Evolutionary conservation across 1,284 basidiomycete species (phyloP).

Genomic region (Farysia itapuensis): DNA sequence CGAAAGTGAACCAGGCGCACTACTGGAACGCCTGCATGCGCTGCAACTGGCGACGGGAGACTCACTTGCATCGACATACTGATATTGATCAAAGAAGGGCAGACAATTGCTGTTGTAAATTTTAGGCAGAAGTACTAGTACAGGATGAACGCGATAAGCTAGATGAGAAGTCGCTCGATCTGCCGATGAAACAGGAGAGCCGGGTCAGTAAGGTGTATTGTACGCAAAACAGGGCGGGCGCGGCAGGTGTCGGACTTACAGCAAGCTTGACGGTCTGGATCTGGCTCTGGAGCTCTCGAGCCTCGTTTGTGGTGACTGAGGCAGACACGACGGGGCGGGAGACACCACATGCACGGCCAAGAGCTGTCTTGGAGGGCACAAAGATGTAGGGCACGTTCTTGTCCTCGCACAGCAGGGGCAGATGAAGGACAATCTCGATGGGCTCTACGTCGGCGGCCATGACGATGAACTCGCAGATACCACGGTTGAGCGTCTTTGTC

Average conservation of each 20-base stretch:
- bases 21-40: no score
- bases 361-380: constrained; percentile 87
- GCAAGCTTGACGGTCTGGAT: constrained; percentile 78
- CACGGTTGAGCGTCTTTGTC: constrained; percentile 97
- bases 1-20: no score
- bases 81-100: no score
- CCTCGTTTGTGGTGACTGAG: constrained; percentile 93
- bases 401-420: constrained; percentile 96
- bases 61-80: no score
- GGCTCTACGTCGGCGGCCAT: constrained; percentile 89
- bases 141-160: no score
- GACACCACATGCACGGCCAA: constrained; percentile 95
- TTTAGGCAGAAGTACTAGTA: no score
- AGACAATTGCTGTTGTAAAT: no score
- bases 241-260: constrained; percentile 31
- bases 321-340: constrained; percentile 92
- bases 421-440: constrained; percentile 94
- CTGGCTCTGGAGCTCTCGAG: constrained; percentile 85
- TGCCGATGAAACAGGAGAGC: constrained; percentile 5
- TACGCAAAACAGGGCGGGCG: constrained; percentile 1
- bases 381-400: constrained; percentile 99
- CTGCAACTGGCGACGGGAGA: no score
- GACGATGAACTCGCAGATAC: constrained; percentile 97
- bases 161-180: constrained; percentile 57
- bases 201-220: background rate